Evolutionary conservation across 495 filamentous ascomycete genomes (phyloP).

Genomic region (Chaetomidium leptoderma): DNA sequence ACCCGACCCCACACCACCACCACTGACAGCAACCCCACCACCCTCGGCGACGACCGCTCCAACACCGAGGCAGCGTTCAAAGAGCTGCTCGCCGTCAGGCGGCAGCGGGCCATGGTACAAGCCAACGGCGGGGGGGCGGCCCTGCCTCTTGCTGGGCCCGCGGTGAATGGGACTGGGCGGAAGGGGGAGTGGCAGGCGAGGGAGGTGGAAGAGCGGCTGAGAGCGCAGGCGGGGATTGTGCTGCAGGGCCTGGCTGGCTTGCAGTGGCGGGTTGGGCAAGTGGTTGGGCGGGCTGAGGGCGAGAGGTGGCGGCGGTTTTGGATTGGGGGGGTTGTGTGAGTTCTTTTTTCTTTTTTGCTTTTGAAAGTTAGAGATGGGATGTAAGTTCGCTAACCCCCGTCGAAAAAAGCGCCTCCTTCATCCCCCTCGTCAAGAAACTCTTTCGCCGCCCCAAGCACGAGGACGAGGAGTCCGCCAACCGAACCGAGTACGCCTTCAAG

Average conservation of each 20-base stretch:
- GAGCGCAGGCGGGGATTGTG: slow-evolving; percentile 34
- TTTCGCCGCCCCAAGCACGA: slow-evolving; percentile 35
- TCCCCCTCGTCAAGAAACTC: slow-evolving; percentile 40
- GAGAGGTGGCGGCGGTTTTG: slow-evolving; percentile 42
- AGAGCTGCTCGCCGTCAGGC: slow-evolving; percentile 36
- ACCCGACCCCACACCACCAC: too few relatives aligned
- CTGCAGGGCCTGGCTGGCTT: slow-evolving; percentile 33
- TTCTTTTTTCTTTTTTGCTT: slow-evolving; percentile 1
- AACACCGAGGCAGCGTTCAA: slow-evolving; percentile 33
- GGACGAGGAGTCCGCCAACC: slow-evolving; percentile 29
- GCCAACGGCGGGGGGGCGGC: too few relatives aligned
- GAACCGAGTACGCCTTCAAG: slow-evolving; percentile 47
- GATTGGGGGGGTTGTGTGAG: slow-evolving; percentile 41
- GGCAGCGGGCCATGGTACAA: slow-evolving; percentile 16
- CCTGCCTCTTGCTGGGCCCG: slow-evolving; percentile 10
- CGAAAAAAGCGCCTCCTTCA: slow-evolving; percentile 33
- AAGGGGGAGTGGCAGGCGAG: background rate
- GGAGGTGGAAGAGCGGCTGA: slow-evolving; percentile 31
- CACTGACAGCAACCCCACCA: background rate
- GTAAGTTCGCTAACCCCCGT: background rate
- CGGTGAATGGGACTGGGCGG: background rate
- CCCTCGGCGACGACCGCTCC: slow-evolving; percentile 19
- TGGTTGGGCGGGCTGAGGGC: slow-evolving; percentile 33
- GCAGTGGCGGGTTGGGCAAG: slow-evolving; percentile 27
- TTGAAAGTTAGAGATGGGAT: too few relatives aligned